Evolutionary conservation across 805 yeast genomes (phyloP).

Genomic region (Yarrowia bubula): DNA sequence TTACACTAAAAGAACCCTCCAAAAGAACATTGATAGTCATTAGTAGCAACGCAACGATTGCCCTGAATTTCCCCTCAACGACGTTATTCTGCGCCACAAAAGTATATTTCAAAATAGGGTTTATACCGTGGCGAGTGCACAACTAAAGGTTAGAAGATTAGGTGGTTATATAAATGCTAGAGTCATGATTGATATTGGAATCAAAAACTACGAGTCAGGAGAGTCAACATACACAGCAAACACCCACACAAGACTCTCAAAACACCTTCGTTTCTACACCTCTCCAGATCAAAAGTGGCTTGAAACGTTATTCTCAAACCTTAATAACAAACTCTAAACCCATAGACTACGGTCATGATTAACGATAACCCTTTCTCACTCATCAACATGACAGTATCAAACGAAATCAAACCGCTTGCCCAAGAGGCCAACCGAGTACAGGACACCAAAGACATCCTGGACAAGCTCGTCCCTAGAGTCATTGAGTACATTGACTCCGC

Average conservation of each 20-base stretch:
- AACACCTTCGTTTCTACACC: not conserved
- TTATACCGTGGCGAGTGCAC: conserved; percentile 2
- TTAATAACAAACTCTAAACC: too few relatives aligned
- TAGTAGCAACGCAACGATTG: not conserved
- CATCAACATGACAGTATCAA: not conserved
- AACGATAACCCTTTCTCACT: not conserved
- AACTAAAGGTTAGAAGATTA: too few relatives aligned
- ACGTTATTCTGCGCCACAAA: conserved; percentile 14
- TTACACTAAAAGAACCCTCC: too few relatives aligned
- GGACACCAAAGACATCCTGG: conserved; percentile 21
- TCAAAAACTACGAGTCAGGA: not conserved
- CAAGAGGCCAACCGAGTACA: conserved; percentile 14
- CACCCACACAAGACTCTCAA: too few relatives aligned
- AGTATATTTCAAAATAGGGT: not conserved
- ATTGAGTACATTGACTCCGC: conserved; percentile 20
- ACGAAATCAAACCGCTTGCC: conserved; percentile 7
- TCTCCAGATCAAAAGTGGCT: not conserved
- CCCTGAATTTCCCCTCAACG: conserved; percentile 12
- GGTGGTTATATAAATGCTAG: too few relatives aligned
- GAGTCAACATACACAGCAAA: too few relatives aligned
- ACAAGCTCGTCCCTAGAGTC: conserved; percentile 15
- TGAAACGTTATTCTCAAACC: not conserved
- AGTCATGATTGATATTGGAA: not conserved
- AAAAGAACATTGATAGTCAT: too few relatives aligned
- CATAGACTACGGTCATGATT: too few relatives aligned